phyloP scores from a whole-genome alignment of 192 early-diverging fungal genomes.

The Entomortierella chlamydospora region DNA sequence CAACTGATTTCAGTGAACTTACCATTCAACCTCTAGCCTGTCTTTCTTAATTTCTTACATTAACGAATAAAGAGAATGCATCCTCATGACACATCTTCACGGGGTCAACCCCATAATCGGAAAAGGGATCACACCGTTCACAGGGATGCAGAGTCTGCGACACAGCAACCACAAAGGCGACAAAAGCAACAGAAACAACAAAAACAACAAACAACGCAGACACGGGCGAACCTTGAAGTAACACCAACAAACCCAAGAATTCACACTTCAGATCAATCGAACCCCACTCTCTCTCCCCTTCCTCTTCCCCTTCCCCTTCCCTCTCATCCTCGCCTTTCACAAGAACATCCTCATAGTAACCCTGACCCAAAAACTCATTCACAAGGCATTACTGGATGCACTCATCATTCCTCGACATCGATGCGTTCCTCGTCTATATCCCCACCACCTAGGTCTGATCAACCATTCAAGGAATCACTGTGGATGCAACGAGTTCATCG shows the following conservation, averaged over 20 bases:
- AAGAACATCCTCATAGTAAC: not conserved
- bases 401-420: conserved; percentile 3
- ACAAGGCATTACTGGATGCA: too few relatives aligned
- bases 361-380: not conserved
- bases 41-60: too few relatives aligned
- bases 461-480: not conserved
- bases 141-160: not conserved
- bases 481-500: conserved; percentile 1
- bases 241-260: too few relatives aligned
- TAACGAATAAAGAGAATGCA: not conserved
- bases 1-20: too few relatives aligned
- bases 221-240: not conserved
- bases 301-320: not conserved
- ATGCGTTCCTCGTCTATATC: conserved; percentile 8
- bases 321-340: not conserved
- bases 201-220: not conserved
- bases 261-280: too few relatives aligned
- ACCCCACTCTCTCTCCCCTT: not conserved
- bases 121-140: not conserved
- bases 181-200: conserved; percentile 5
- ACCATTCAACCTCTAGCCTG: too few relatives aligned
- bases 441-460: not conserved
- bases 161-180: not conserved
- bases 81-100: not conserved
- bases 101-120: not conserved